Evolutionary conservation across 2,329 filamentous ascomycete species (phyloP), one percentile per base, ranked within the genome.

Genomic region (Cordyceps farinosa): DNA sequence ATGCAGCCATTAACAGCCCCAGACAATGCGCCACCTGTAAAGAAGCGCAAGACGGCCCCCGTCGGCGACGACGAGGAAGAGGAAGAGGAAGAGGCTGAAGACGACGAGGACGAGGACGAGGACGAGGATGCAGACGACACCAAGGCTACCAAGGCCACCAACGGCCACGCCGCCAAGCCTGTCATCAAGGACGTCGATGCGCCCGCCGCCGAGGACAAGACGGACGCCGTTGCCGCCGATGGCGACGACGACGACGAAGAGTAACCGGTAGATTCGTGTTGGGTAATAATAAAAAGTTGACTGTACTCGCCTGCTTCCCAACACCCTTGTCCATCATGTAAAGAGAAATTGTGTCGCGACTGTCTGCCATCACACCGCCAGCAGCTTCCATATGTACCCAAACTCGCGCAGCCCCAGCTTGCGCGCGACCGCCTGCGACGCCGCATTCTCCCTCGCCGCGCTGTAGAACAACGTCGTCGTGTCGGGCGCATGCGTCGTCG

Each of bases 21-120:
- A 78, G 74, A 72, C 60, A 71, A 75, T 65, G 75, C 76, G 60
- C 80, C 79, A 55, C 81, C 81, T 44, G 78, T 77, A 63, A 84
- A 84, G 76, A 83, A 82, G 75, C 77, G 76, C 69, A 84, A 82
- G 78, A 81, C 79, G 62, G 69, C 73, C 30, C 72, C 71, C 32
- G 68, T 71, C 11, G 65, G 65, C 5, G 76, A 75, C 0, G 75
- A 75, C 1, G 75, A 76, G 13, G 72, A 72, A 1, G 74, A 72
- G 11, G 73, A 67, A 0, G 73, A 75, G 7, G 68, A 66, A 9
- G 67, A 59, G 13, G 64, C 48, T 13, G 65, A 65, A 3, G 69
- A 68, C 1, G 72, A 70, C 0, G 71, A 66, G 27, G 72, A 70
- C 3, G 70, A 66, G 1, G 73, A 73, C 6, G 69, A 66, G 3